These are phyloP conservation scores for Amaranthus hypochondriacus DNA, from an alignment of 148 eudicot genomes.

Conservation along the genomic window DNA sequence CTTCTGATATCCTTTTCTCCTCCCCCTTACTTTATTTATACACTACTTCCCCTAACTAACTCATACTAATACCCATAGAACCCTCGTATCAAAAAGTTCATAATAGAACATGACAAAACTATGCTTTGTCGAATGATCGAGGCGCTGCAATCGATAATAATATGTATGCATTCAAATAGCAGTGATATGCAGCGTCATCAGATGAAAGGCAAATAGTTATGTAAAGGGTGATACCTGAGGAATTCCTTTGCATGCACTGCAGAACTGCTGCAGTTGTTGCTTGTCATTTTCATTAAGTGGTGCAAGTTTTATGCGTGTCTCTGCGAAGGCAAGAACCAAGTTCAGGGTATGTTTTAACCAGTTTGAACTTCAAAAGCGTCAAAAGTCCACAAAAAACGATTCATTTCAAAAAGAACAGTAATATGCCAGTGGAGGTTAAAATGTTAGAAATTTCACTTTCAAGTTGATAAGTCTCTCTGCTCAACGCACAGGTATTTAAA, in stretches of 20 bases:
- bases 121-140: neutral
- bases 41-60: no score
- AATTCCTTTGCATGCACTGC: conserved; percentile 97
- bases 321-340: conserved; percentile 35
- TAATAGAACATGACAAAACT: neutral
- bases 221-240: conserved; percentile 63
- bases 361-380: neutral
- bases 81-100: no score
- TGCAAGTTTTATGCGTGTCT: conserved; percentile 65
- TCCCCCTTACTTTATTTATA: no score
- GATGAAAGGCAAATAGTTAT: neutral
- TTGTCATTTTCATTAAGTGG: conserved; percentile 49
- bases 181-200: neutral
- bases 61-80: no score
- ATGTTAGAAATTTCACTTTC: no score
- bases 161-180: neutral
- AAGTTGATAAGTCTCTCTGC: no score
- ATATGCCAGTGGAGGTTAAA: neutral
- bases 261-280: conserved; percentile 66
- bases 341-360: conserved; percentile 14
- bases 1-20: no score
- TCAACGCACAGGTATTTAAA: neutral
- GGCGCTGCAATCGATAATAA: neutral
- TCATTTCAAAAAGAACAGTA: neutral
- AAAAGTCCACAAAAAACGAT: neutral